Evolutionary conservation across 1,284 basidiomycete species (phyloP).

Genomic region (Sphaerobolus stellatus): DNA sequence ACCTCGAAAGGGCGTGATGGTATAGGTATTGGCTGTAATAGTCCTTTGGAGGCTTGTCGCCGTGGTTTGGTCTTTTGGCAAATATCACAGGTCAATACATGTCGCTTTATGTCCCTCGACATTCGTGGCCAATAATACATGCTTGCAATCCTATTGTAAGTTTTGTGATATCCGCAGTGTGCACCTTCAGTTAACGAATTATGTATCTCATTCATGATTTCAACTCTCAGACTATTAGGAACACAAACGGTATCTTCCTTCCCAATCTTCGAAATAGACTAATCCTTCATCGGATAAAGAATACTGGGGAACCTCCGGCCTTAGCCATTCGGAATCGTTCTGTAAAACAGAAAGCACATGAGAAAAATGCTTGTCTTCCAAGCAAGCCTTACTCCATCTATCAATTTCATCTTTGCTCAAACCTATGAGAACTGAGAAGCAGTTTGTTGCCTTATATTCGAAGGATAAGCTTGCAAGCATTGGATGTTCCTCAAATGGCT

Average conservation of each 20-base stretch:
- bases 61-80: constrained; percentile 17
- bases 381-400: neutral
- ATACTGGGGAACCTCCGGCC: neutral
- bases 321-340: neutral
- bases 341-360: neutral
- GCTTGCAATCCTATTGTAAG: neutral
- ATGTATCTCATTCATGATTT: neutral
- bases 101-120: neutral
- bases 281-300: neutral
- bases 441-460: neutral
- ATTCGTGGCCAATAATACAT: constrained; percentile 23
- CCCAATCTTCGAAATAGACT: neutral
- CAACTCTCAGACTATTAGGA: neutral
- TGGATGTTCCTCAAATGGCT: neutral
- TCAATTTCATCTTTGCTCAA: neutral
- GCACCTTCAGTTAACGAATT: neutral
- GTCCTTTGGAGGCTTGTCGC: neutral
- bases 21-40: neutral
- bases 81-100: constrained; percentile 9
- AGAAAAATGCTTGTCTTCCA: neutral
- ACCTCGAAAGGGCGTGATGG: constrained; percentile 13
- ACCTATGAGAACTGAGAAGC: neutral
- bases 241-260: neutral
- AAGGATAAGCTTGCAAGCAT: neutral
- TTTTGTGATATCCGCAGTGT: neutral